phyloP scores from a whole-genome alignment of 1,284 basidiomycete genomes.

The Salmacisia buchloeana region DNA sequence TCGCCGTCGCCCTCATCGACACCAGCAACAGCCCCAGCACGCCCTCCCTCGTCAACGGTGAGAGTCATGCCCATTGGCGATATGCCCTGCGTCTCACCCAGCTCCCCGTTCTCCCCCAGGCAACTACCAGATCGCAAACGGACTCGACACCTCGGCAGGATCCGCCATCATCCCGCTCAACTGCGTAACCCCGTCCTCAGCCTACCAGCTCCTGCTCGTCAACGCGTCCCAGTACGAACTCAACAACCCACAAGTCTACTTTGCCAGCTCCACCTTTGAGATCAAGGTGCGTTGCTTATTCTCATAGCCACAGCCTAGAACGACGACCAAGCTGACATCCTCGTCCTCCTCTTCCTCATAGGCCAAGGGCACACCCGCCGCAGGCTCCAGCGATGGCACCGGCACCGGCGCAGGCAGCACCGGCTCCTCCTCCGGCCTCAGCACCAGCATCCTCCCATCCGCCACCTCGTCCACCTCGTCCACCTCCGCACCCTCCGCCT shows the following conservation, averaged over 20 bases:
- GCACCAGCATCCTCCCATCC: too few relatives aligned
- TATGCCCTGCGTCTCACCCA: neutral
- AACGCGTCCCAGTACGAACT: slow-evolving; percentile 14
- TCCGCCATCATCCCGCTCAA: slow-evolving; percentile 8
- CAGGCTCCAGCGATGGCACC: too few relatives aligned
- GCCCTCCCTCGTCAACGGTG: slow-evolving; percentile 5
- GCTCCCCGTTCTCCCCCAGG: neutral
- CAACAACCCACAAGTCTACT: slow-evolving; percentile 14
- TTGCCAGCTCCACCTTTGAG: neutral
- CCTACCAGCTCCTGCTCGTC: slow-evolving; percentile 12
- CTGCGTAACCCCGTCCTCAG: slow-evolving; percentile 1
- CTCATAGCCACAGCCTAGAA: too few relatives aligned
- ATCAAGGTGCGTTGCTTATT: too few relatives aligned
- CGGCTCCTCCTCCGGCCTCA: too few relatives aligned
- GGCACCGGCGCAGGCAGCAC: too few relatives aligned
- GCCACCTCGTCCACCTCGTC: too few relatives aligned
- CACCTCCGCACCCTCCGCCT: too few relatives aligned
- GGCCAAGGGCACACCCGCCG: too few relatives aligned
- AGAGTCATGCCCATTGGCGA: neutral
- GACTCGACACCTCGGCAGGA: slow-evolving; percentile 6
- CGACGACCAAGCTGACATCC: too few relatives aligned
- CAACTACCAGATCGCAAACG: slow-evolving; percentile 15
- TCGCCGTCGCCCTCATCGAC: slow-evolving; percentile 13
- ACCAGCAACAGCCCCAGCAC: slow-evolving; percentile 1
- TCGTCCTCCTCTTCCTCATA: too few relatives aligned